Conservation (phyloP, 2,329 filamentous ascomycete species). For the Colletotrichum sp. region DNA sequence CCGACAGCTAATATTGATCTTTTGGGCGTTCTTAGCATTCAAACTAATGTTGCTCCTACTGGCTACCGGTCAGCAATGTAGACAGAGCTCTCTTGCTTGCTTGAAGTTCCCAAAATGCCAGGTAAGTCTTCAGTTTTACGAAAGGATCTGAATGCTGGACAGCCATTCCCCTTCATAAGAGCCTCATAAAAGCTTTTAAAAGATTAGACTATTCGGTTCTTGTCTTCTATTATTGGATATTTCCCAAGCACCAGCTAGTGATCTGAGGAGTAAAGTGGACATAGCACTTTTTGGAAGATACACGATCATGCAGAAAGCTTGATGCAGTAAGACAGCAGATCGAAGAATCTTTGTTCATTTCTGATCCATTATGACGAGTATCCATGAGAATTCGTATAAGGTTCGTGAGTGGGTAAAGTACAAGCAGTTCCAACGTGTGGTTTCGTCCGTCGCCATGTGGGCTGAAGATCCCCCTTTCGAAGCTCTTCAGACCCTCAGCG, state of each 20-base stretch:
- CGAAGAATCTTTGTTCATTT: too few species aligned
- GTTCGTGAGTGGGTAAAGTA: too few species aligned
- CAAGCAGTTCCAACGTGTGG: too few species aligned
- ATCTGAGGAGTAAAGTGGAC: too few species aligned
- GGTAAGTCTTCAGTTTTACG: background rate
- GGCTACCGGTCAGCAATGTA: background rate
- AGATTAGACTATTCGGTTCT: background rate
- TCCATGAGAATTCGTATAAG: too few species aligned
- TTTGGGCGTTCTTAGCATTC: background rate
- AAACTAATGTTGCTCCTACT: background rate
- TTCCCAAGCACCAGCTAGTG: too few species aligned
- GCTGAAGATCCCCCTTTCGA: background rate
- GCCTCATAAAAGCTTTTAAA: background rate
- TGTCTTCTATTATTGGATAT: background rate
- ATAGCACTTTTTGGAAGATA: too few species aligned
- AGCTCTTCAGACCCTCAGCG: background rate
- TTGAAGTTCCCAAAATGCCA: background rate
- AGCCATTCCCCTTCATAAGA: accelerated
- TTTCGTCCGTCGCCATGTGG: background rate
- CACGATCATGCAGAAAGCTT: too few species aligned
- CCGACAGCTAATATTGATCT: background rate
- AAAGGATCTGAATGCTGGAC: background rate
- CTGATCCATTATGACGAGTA: too few species aligned
- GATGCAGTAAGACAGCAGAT: too few species aligned
- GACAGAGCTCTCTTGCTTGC: background rate